These are phyloP conservation scores for Amborella trichopoda DNA, from an alignment of 164 flowering plant species.

Conservation along the genomic window DNA sequence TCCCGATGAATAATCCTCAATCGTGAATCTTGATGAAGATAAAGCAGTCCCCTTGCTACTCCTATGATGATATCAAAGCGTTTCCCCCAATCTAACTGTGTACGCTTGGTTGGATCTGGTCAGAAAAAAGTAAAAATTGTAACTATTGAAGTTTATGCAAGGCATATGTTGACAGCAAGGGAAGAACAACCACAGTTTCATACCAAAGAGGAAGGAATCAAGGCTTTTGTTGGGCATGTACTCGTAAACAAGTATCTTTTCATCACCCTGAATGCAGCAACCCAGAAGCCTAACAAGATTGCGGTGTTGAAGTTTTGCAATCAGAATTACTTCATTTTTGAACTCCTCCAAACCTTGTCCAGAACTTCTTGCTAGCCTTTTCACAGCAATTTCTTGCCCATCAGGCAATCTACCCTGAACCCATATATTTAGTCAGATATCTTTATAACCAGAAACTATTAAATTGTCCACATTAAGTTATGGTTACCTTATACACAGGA, in stretches of 20 bases:
- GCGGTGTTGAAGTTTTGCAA: constrained; percentile 39
- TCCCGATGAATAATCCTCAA: constrained; percentile 7
- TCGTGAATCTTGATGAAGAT: constrained; percentile 11
- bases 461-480: too few relatives aligned
- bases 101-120: not conserved
- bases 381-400: constrained; percentile 34
- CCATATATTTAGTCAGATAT: too few relatives aligned
- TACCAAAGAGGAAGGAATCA: too few relatives aligned
- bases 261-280: constrained; percentile 24
- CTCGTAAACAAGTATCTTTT: constrained; percentile 34
- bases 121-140: too few relatives aligned
- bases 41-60: constrained; percentile 8
- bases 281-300: constrained; percentile 43
- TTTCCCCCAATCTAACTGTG: constrained; percentile 4
- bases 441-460: too few relatives aligned
- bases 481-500: too few relatives aligned
- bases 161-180: too few relatives aligned
- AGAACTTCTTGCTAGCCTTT: constrained; percentile 22
- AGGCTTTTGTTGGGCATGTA: constrained; percentile 34
- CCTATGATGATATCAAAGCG: constrained; percentile 3
- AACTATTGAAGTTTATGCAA: too few relatives aligned
- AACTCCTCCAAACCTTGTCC: too few relatives aligned
- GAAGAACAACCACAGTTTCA: too few relatives aligned
- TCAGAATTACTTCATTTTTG: constrained; percentile 23
- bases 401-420: constrained; percentile 15